phyloP scores from a whole-genome alignment of 257 asterid genomes.

The Pogostemon cablin region DNA sequence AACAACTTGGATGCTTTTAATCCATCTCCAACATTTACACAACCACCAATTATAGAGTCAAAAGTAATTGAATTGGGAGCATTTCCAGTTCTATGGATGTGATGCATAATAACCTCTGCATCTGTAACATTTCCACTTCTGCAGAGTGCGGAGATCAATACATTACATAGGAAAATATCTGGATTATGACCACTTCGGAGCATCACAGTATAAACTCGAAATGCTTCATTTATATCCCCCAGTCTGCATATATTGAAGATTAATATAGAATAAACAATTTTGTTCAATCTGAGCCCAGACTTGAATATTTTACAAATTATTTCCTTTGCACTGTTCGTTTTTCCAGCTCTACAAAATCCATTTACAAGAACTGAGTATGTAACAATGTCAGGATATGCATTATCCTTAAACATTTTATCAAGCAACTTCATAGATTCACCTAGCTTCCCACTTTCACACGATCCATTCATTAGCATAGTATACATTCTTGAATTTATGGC shows the following conservation, averaged over 20 bases:
- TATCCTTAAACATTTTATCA: constrained; percentile 52
- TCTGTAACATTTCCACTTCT: constrained; percentile 55
- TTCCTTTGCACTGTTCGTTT: constrained; percentile 54
- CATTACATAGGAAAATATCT: constrained; percentile 57
- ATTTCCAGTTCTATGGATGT: constrained; percentile 52
- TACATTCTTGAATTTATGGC: constrained; percentile 51
- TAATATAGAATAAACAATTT: constrained; percentile 56
- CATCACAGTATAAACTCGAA: constrained; percentile 56
- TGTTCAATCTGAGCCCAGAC: constrained; percentile 61
- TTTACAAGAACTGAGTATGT: constrained; percentile 80
- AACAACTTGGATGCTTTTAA: constrained; percentile 61
- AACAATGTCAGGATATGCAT: constrained; percentile 60
- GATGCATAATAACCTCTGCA: constrained; percentile 71
- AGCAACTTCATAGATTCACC: constrained; percentile 53
- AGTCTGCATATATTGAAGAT: constrained; percentile 66
- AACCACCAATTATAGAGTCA: constrained; percentile 67
- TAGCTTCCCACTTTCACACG: constrained; percentile 57
- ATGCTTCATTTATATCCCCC: constrained; percentile 56
- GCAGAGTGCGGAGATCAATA: constrained; percentile 69
- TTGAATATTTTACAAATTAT: constrained; percentile 61
- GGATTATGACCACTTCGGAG: constrained; percentile 48
- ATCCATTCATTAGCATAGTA: constrained; percentile 70
- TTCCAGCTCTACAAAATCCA: constrained; percentile 77
- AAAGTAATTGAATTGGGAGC: constrained; percentile 60
- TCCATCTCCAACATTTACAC: constrained; percentile 56